Percentiles rank a stretch among this genome's conserved stretches.
These are phyloP conservation scores for Pleomassaria siparia DNA, from an alignment of 2,329 filamentous ascomycete genomes.

Conservation along the genomic window DNA sequence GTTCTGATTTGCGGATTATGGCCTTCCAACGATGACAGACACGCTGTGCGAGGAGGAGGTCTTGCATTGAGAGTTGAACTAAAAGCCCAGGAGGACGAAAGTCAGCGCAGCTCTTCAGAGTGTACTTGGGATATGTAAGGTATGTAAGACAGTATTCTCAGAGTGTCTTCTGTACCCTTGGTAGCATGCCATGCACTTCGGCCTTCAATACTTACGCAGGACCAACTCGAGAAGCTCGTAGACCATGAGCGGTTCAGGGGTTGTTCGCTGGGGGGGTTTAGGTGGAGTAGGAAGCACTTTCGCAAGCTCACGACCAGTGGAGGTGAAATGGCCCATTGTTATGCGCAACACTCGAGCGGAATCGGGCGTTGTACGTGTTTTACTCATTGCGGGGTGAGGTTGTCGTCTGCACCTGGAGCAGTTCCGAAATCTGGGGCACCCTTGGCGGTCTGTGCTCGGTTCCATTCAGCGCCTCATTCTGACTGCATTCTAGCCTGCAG, in stretches of 20 bases:
- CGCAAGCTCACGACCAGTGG: not conserved
- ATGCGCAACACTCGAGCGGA: conserved; percentile 4
- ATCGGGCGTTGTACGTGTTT: not conserved
- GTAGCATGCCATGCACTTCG: too few species aligned
- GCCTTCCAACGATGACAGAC: conserved; percentile 9
- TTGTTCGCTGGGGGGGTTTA: not conserved
- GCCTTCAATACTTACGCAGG: too few species aligned
- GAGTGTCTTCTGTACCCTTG: too few species aligned
- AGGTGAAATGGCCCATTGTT: not conserved
- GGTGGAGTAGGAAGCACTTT: not conserved
- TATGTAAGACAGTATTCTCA: too few species aligned
- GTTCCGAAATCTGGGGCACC: not conserved
- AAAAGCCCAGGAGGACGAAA: too few species aligned
- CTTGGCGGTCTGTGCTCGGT: not conserved
- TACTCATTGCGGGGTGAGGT: not conserved
- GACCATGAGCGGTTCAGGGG: conserved; percentile 6
- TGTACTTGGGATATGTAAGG: too few species aligned
- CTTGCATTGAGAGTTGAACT: conserved; percentile 7
- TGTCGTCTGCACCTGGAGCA: too few species aligned
- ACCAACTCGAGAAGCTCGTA: conserved; percentile 11
- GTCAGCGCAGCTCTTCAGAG: too few species aligned
- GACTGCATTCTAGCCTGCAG: too few species aligned
- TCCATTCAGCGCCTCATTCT: too few species aligned
- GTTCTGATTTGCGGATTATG: conserved; percentile 13
- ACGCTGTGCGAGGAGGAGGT: conserved; percentile 16